Conservation (phyloP, 2,329 filamentous ascomycete species). For the Diplocarpon mali region DNA sequence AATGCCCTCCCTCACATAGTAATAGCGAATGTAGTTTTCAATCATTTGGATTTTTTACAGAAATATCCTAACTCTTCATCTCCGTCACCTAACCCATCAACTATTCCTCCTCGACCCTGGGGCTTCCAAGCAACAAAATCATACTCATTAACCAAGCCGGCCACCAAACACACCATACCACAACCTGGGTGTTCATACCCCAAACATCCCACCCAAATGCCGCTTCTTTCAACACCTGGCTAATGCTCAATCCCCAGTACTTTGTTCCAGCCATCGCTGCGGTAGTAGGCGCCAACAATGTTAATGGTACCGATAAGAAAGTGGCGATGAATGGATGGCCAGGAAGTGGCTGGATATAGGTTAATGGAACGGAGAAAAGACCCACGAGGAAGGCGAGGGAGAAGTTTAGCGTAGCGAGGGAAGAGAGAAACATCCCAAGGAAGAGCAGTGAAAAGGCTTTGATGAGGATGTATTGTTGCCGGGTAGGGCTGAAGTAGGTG, state of each 20-base stretch:
- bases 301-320: constrained; percentile 41
- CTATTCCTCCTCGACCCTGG: constrained; percentile 10
- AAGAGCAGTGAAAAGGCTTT: constrained; percentile 90
- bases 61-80: not conserved
- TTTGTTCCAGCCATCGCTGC: constrained; percentile 39
- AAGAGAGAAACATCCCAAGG: constrained; percentile 82
- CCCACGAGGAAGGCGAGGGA: constrained; percentile 79
- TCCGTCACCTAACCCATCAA: not conserved
- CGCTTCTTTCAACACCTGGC: constrained; percentile 55
- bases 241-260: constrained; percentile 38
- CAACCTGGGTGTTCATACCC: constrained; percentile 79
- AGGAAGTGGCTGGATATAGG: constrained; percentile 52
- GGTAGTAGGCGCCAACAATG: constrained; percentile 48
- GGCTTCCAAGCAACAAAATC: constrained; percentile 39
- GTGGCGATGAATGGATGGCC: constrained; percentile 31
- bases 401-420: constrained; percentile 93
- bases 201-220: constrained; percentile 84
- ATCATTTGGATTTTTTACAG: not conserved
- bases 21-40: not conserved
- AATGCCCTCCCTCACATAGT: too few relatives aligned
- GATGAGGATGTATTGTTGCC: constrained; percentile 65
- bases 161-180: constrained; percentile 95
- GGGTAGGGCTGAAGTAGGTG: constrained; percentile 39
- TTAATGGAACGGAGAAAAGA: constrained; percentile 64
- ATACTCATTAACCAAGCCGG: constrained; percentile 71